phyloP scores from a whole-genome alignment of 1,284 basidiomycete genomes.

The Uromyces viciae-fabae region DNA sequence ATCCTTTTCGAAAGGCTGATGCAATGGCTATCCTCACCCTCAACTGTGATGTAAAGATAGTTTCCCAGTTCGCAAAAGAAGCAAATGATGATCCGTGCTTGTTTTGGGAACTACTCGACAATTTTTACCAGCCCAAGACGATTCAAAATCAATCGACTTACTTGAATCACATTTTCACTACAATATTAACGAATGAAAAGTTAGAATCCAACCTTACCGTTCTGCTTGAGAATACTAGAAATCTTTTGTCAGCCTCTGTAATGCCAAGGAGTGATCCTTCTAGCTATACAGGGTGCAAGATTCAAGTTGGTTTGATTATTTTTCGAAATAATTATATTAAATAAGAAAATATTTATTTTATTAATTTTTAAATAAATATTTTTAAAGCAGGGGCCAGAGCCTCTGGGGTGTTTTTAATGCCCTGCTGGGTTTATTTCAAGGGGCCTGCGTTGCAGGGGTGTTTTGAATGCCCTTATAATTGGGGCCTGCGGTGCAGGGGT shows the following conservation, averaged over 20 bases:
- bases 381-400: no score
- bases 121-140: neutral
- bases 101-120: neutral
- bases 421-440: no score
- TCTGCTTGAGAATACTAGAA: neutral
- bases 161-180: neutral
- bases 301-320: no score
- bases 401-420: no score
- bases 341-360: no score
- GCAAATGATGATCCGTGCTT: neutral
- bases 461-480: no score
- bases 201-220: neutral
- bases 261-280: no score
- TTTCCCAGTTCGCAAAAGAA: neutral
- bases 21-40: neutral
- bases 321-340: no score
- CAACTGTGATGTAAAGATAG: neutral
- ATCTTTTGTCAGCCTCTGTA: neutral
- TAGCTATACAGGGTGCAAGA: no score
- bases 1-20: neutral
- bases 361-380: no score
- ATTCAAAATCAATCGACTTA: neutral
- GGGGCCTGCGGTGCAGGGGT: no score
- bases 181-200: neutral
- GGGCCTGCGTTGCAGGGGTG: no score